Conservation (phyloP, 768 basidiomycete species). For the Tricholoma terreum region DNA sequence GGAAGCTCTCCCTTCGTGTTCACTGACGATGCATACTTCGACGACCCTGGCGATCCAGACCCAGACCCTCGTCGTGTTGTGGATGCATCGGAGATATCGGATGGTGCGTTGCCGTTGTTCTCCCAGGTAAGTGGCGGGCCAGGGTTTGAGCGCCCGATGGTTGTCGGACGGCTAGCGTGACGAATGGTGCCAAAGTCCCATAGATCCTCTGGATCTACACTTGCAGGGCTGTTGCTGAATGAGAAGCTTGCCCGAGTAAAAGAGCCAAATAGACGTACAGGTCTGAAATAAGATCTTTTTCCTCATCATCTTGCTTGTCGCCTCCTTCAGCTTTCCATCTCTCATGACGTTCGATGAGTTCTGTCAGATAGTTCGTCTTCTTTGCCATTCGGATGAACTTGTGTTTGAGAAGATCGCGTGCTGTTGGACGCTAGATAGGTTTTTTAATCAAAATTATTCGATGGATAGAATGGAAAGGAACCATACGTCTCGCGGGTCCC, state of each 20-base stretch:
- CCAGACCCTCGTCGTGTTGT: constrained; percentile 25
- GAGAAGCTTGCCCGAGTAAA: neutral
- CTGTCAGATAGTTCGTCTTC: constrained; percentile 91
- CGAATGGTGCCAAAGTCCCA: constrained; percentile 99
- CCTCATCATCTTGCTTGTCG: constrained; percentile 68
- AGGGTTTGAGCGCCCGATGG: constrained; percentile 66
- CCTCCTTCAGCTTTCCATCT: constrained; percentile 92
- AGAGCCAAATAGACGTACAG: constrained; percentile 42
- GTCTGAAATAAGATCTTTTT: constrained; percentile 58
- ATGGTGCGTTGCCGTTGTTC: constrained; percentile 55
- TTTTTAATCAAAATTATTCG: constrained; percentile 4
- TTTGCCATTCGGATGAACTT: constrained; percentile 95
- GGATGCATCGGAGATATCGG: constrained; percentile 36
- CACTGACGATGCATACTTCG: constrained; percentile 43
- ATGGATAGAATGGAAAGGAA: constrained; percentile 9
- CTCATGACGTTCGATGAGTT: constrained; percentile 92
- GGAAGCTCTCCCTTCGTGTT: constrained; percentile 60
- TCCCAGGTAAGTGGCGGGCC: constrained; percentile 81
- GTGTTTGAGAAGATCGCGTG: constrained; percentile 93
- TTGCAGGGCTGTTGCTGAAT: constrained; percentile 39
- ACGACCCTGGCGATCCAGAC: constrained; percentile 30
- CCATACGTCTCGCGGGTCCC: constrained; percentile 87
- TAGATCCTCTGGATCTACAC: constrained; percentile 72
- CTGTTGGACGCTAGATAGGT: constrained; percentile 73
- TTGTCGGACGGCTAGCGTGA: constrained; percentile 56